phyloP scores from a whole-genome alignment of 441 rosid genomes.

The Theobroma grandiflorum region DNA sequence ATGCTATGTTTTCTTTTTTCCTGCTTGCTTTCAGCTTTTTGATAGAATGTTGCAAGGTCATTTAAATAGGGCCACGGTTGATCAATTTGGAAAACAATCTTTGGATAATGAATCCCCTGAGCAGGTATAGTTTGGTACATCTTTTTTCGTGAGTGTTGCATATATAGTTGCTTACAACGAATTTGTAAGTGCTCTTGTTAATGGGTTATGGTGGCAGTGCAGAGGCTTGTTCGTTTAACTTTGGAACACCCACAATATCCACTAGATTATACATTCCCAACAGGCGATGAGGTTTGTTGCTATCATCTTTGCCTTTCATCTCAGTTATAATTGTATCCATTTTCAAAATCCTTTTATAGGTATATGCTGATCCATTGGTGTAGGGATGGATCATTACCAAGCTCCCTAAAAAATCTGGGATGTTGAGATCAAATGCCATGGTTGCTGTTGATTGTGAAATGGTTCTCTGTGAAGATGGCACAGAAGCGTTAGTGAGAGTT shows the following conservation, averaged over 20 bases:
- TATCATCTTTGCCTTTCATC: not conserved
- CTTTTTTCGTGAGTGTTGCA: not conserved
- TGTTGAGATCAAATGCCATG: conserved; percentile 50
- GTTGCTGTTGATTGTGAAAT: conserved; percentile 96
- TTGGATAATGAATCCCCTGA: conserved; percentile 61
- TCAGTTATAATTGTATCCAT: not conserved
- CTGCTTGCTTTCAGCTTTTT: conserved; percentile 54
- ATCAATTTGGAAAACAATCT: conserved; percentile 48
- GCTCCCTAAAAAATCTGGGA: conserved; percentile 52
- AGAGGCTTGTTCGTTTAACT: conserved; percentile 81
- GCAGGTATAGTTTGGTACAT: conserved; percentile 52
- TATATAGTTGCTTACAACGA: not conserved
- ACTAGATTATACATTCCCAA: conserved; percentile 61
- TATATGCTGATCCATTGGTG: conserved; percentile 1
- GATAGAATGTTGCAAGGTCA: conserved; percentile 49
- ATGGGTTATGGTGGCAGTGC: conserved; percentile 59
- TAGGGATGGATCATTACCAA: conserved; percentile 82
- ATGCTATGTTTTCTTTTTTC: not conserved
- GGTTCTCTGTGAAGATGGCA: conserved; percentile 94
- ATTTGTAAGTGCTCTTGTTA: conserved; percentile 31
- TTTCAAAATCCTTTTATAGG: not conserved
- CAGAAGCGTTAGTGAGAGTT: conserved; percentile 84
- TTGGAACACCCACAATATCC: conserved; percentile 59
- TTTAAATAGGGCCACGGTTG: conserved; percentile 49
- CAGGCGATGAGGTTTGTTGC: conserved; percentile 63